Evolutionary conservation across 108 stramenopile genomes (phyloP).

Genomic region (Skeletonema costatum): DNA sequence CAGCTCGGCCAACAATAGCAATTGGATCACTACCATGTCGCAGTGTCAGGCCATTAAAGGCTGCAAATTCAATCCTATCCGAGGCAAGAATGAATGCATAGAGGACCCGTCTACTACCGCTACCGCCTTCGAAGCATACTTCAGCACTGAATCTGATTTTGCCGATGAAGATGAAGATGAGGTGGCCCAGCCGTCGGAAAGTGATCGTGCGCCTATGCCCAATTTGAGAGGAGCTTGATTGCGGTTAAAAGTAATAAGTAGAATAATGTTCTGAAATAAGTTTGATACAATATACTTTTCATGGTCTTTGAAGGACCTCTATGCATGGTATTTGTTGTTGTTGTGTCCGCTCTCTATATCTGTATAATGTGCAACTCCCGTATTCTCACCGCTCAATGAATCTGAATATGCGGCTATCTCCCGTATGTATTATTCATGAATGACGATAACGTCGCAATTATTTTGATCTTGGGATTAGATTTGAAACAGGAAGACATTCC

Average conservation of each 20-base stretch:
- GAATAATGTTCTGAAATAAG: too few relatives aligned
- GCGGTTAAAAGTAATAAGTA: too few relatives aligned
- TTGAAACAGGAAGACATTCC: slow-evolving; percentile 35
- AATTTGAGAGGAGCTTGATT: too few relatives aligned
- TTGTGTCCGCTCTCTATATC: too few relatives aligned
- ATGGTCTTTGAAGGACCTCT: too few relatives aligned
- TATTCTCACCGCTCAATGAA: not conserved
- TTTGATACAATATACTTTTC: too few relatives aligned
- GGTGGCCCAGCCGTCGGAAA: too few relatives aligned
- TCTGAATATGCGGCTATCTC: not conserved
- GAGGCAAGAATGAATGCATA: not conserved
- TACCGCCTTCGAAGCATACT: not conserved
- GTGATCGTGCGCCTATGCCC: too few relatives aligned
- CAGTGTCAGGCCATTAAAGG: not conserved
- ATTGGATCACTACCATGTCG: not conserved
- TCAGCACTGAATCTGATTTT: not conserved
- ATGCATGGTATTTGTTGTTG: too few relatives aligned
- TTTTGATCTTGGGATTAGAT: slow-evolving; percentile 38
- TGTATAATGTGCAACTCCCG: too few relatives aligned
- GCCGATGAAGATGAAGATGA: not conserved
- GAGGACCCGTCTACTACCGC: not conserved
- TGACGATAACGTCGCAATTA: not conserved
- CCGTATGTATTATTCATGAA: not conserved
- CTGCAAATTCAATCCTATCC: not conserved
- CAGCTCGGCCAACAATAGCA: not conserved